Percentiles rank a stretch among this genome's conserved stretches.
Conservation (phyloP, 1,284 basidiomycete genomes). For the Calocybe gambosa region DNA sequence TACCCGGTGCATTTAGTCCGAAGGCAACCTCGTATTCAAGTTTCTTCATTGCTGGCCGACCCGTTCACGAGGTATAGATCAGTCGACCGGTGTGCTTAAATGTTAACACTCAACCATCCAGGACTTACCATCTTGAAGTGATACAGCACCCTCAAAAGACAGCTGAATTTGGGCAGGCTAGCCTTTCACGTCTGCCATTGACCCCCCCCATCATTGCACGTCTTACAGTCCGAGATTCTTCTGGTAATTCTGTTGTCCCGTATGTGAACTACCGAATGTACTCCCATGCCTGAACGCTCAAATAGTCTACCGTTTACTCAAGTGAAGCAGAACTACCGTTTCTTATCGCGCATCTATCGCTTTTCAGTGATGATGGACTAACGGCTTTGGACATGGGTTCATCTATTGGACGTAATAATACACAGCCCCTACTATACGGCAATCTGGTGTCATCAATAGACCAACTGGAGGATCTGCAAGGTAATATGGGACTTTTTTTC, state of each 20-base stretch:
- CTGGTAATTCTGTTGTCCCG: conserved; percentile 62
- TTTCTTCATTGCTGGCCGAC: conserved; percentile 49
- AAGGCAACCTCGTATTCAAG: conserved; percentile 43
- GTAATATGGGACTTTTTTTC: conserved; percentile 76
- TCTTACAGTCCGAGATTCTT: conserved; percentile 66
- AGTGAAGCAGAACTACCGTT: conserved; percentile 80
- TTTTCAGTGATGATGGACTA: conserved; percentile 58
- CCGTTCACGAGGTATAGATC: conserved; percentile 41
- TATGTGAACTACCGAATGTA: conserved; percentile 34
- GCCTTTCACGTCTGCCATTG: conserved; percentile 74
- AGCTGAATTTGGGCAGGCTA: conserved; percentile 71
- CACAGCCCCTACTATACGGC: conserved; percentile 71
- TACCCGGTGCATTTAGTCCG: conserved; percentile 29
- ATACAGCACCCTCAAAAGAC: conserved; percentile 76
- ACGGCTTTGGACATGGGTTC: conserved; percentile 53
- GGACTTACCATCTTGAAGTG: conserved; percentile 69
- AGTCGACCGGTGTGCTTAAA: neutral
- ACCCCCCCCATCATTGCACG: conserved; percentile 77
- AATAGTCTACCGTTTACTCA: conserved; percentile 19
- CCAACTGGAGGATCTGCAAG: conserved; percentile 70
- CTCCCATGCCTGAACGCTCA: conserved; percentile 1
- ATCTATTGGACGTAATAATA: conserved; percentile 37
- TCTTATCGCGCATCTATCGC: conserved; percentile 71
- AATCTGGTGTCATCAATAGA: conserved; percentile 78
- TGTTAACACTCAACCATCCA: conserved; percentile 22